Conservation (phyloP, 2,329 filamentous ascomycete genomes). For the Nothophoma quercina region DNA sequence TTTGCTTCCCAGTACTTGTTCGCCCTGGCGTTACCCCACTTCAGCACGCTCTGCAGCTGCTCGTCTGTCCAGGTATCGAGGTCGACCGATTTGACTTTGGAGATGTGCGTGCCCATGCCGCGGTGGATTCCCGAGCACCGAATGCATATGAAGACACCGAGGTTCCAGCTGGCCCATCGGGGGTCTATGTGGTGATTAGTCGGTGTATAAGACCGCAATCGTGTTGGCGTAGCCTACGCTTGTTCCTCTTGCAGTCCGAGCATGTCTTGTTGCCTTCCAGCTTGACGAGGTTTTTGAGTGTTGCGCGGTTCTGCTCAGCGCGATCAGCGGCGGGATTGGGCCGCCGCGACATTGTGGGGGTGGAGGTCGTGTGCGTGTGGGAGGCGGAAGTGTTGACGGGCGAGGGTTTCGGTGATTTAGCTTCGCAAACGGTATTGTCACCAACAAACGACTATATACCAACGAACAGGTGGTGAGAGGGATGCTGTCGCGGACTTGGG, state of each 20-base stretch:
- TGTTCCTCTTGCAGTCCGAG: constrained; percentile 98
- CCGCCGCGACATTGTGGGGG: constrained; percentile 75
- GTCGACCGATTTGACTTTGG: constrained; percentile 96
- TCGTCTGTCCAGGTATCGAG: constrained; percentile 99
- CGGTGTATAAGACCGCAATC: background rate
- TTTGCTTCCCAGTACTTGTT: constrained; percentile 99
- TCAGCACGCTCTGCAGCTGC: constrained; percentile 90
- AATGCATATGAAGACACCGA: constrained; percentile 97
- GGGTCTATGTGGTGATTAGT: constrained; percentile 70
- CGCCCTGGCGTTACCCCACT: constrained; percentile 94
- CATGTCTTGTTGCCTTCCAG: constrained; percentile 95
- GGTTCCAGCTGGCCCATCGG: constrained; percentile 98
- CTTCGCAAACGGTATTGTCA: no score
- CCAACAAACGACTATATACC: constrained; percentile 3
- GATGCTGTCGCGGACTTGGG: background rate
- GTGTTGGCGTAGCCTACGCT: constrained; percentile 67
- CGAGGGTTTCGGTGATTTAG: background rate
- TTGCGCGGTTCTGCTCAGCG: constrained; percentile 90
- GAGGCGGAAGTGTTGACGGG: no score
- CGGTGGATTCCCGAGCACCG: constrained; percentile 98
- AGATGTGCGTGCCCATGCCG: constrained; percentile 98
- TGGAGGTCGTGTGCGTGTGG: constrained; percentile 10
- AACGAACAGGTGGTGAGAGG: constrained; percentile 10
- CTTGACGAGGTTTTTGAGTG: constrained; percentile 94
- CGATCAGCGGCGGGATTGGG: constrained; percentile 82